These are phyloP conservation scores for Phoma sp. DNA, from an alignment of 2,329 filamentous ascomycete species.

Conservation along the genomic window DNA sequence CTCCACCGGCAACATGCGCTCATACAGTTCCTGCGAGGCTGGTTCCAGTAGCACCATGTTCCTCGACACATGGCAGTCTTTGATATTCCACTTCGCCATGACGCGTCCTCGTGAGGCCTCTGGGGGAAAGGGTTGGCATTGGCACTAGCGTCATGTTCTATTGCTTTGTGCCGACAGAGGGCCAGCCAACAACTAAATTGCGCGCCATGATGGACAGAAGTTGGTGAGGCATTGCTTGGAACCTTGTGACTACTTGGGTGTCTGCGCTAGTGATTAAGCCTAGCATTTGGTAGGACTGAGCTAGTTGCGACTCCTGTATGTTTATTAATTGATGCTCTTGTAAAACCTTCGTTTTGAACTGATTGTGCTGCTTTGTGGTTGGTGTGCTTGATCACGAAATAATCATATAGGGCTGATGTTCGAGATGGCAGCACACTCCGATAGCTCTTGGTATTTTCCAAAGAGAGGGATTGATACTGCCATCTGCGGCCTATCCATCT, in stretches of 20 bases:
- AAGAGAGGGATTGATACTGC: no score
- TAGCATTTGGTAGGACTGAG: neutral
- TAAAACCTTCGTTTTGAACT: neutral
- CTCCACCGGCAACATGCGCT: neutral
- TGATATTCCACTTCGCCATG: neutral
- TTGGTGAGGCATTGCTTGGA: slow-evolving; percentile 1
- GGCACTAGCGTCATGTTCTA: neutral
- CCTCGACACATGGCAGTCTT: neutral
- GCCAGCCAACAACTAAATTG: neutral
- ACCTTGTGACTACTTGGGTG: neutral
- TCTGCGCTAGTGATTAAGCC: neutral
- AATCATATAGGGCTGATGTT: no score
- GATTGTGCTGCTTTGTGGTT: no score
- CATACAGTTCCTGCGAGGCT: neutral
- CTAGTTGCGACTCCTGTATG: slow-evolving; percentile 1
- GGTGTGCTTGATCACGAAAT: no score
- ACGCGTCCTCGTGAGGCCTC: neutral
- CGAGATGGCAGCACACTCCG: no score
- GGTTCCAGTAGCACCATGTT: neutral
- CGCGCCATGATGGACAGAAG: neutral
- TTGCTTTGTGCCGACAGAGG: neutral
- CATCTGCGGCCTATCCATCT: no score
- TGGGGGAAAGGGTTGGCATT: neutral
- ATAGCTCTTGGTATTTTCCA: no score
- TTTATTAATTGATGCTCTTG: slow-evolving; percentile 6